phyloP scores from a whole-genome alignment of 148 eudicot species.

The Rhododendron mucronatum region DNA sequence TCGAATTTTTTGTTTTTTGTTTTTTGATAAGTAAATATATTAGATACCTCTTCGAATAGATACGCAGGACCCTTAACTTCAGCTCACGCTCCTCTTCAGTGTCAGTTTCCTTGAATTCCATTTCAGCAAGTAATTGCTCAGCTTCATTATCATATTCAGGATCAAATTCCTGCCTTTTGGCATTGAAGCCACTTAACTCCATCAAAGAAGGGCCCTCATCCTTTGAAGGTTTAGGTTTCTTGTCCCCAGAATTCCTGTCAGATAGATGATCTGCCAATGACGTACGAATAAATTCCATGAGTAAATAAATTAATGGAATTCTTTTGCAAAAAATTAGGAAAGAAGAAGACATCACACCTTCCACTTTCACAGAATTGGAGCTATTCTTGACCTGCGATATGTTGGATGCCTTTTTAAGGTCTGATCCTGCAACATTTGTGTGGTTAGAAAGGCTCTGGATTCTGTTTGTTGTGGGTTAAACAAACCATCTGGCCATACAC shows the following conservation, averaged over 20 bases:
- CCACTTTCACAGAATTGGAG: slow-evolving; percentile 17
- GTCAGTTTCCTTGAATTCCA: slow-evolving; percentile 57
- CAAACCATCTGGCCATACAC: neutral
- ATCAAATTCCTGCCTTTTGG: slow-evolving; percentile 53
- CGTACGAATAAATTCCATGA: neutral
- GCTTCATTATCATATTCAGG: slow-evolving; percentile 57
- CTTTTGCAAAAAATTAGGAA: neutral
- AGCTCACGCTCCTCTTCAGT: slow-evolving; percentile 46
- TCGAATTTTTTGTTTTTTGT: slow-evolving; percentile 10
- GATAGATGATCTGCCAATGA: slow-evolving; percentile 28
- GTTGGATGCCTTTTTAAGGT: slow-evolving; percentile 20
- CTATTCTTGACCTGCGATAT: slow-evolving; percentile 25
- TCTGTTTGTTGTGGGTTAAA: neutral
- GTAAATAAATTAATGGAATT: neutral
- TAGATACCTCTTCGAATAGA: slow-evolving; percentile 35
- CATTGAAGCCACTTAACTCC: slow-evolving; percentile 44
- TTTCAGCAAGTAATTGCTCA: slow-evolving; percentile 49
- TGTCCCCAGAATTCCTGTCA: slow-evolving; percentile 42
- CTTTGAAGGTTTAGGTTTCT: slow-evolving; percentile 39
- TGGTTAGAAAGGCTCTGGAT: neutral
- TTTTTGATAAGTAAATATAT: neutral
- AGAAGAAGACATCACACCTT: slow-evolving; percentile 23
- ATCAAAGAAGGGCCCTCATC: slow-evolving; percentile 52
- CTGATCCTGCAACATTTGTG: slow-evolving; percentile 27
- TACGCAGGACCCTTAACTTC: slow-evolving; percentile 38